Evolutionary conservation across 768 basidiomycete species (phyloP), one percentile per base, ranked within the genome.

Genomic region (Clitopilus hobsonii): DNA sequence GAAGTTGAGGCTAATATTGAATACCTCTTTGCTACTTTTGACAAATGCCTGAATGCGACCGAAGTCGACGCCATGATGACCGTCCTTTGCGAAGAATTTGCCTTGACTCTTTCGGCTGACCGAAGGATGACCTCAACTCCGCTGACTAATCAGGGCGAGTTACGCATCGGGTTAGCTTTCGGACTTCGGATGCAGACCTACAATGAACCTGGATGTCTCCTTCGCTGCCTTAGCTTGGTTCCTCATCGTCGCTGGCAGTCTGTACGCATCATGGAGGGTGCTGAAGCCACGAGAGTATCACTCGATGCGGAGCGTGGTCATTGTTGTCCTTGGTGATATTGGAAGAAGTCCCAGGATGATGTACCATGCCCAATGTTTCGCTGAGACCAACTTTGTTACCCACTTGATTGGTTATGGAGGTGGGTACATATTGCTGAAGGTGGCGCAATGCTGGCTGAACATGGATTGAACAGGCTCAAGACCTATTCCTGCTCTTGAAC

Each of bases 331-430:
- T 8, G 97, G 97, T 8, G 97, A 99, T 73, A 85, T 99, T 49
- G 97, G 96, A 1, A 81, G 97, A 55, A 94, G 91, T 66, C 97
- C 97, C 10, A 79, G 97, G 53, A 98, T 98, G 92, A 96, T 98
- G 92, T 98, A 98, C 68, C 97, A 99, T 63, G 89, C 96, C 0
- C 85, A 96, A 67, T 94, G 91, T 65, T 91, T 99, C 65, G 88
- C 91, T 32, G 81, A 86, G 54, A 79, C 85, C 52, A 83, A 79
- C 5, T 97, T 91, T 68, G 72, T 80, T 56, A 93, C 92, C 1
- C 82, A 84, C 61, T 65, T 99, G 16, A 81, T 98, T 54, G 96
- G 93, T 14, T 97, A 97, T 67, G 73, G 76, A 70, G 94, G 96
- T 93, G 60, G 60, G 81, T 50, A 1, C n/a, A 7, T 50, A 36